A percentile compares a stretch with the other conserved stretches of the same genome.
phyloP scores from a whole-genome alignment of 352 stramenopile genomes.

The Globisporangium canariense region DNA sequence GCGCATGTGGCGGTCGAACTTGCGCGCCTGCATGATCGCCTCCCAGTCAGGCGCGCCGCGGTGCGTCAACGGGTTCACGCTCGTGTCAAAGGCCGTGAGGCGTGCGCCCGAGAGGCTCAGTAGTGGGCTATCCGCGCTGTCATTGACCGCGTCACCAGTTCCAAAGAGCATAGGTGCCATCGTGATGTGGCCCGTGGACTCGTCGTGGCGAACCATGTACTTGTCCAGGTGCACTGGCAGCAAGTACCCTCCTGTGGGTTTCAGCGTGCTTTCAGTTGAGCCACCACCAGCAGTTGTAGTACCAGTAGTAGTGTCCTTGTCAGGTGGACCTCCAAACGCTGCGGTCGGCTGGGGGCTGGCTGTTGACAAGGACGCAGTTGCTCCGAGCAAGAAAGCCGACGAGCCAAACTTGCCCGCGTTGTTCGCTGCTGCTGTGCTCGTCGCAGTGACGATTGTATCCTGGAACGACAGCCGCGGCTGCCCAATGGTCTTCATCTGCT shows the following conservation, averaged over 20 bases:
- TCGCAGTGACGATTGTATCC: constrained; percentile 19
- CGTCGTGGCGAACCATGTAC: constrained; percentile 28
- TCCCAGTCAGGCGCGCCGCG: constrained; percentile 32
- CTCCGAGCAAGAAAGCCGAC: not conserved
- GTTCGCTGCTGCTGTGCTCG: not conserved
- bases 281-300: not conserved
- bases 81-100: constrained; percentile 11
- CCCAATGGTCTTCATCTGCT: constrained; percentile 55
- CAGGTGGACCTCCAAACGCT: not conserved
- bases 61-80: not conserved
- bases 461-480: constrained; percentile 44
- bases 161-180: constrained; percentile 9
- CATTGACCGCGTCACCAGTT: not conserved
- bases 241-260: constrained; percentile 36
- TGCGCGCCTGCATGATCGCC: constrained; percentile 41
- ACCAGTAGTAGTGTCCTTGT: not conserved
- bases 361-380: not conserved
- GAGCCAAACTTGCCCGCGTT: not conserved
- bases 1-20: constrained; percentile 76
- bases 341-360: not conserved
- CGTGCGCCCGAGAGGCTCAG: not conserved
- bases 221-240: constrained; percentile 55
- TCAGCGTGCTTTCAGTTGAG: constrained; percentile 7
- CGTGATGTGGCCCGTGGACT: constrained; percentile 2
- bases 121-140: not conserved